Base-by-base conservation (phyloP, 2,329 filamentous ascomycete species). In the Epichloe baconii region DNA sequence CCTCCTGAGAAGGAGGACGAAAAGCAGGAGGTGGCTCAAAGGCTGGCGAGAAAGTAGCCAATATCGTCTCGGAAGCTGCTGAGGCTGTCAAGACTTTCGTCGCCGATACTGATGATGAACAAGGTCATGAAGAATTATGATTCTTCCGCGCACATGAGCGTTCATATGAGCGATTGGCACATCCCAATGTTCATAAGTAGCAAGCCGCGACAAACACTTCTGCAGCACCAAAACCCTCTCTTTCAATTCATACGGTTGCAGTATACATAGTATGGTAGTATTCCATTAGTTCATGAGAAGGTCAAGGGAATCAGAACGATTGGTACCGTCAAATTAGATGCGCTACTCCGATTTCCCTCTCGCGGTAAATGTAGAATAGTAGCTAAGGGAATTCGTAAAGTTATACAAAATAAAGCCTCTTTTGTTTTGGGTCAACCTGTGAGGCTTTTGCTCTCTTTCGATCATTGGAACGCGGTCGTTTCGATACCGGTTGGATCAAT, bases 81-180 rank as follows among this genome's bases (percentile, higher is more conserved):
- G 62, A 64, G 40, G 56, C 71, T 7, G 71, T 71, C 53, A 78
- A 75, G 64, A 76, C 72, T 8, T 64, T 76, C 23, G 53, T 79
- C 53, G 69, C 71, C 49, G 78, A 81, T 57, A 74, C 72, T 40
- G 78, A 81, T 59, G 76, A 77, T 55, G 59, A 60, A 53, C 71
- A 78, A 62, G 77, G 76, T 61, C 79, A 82, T 68, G 77, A 79
- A 60, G 79, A 83, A 66, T 72, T 83, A 58, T 82, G 68, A 64
- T n/a, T 15, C 15, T 31, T 31, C 31, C 10, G 31, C 31, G 31
- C 31, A 31, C 31, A 31, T 31, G 10, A 31, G 11, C 8, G 3
- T 31, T 31, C 31, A 31, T 31, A 31, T 31, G 8, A 31, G 8
- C 26, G 26, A 31, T 31, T 31, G 11, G 19, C 31, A 17, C 5